Base-by-base conservation (phyloP, 805 yeast species). In the Metschnikowia lachancei region DNA sequence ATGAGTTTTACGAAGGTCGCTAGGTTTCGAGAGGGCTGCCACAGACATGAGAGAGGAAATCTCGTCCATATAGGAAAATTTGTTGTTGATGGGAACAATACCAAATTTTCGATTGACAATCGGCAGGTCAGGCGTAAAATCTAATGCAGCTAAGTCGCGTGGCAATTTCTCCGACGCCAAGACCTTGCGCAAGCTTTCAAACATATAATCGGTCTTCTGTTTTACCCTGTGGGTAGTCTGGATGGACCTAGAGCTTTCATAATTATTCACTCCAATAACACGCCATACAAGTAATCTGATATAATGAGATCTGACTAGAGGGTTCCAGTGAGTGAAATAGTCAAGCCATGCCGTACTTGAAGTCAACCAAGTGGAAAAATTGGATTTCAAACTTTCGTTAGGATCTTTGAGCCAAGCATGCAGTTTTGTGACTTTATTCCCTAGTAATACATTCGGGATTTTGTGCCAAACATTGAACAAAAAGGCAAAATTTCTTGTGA, bases 241-340 rank as follows among this genome's bases (percentile, higher is more conserved):
- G 8, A 70, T 60, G 39, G 66, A 54, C 18, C 53, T 52, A 1
- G 73, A 64, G n/a, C 65, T 60, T 46, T 68, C 71, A 51, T 55
- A 63, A 53, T 69, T 70, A 52, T 70, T 69, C 36, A 68, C 45
- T 49, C 83, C 69, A 60, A 67, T 62, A 36, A 83, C 63, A 51
- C 87, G 76, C 85, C 92, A 88, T 39, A 87, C 73, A 14, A 88
- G 49, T 18, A 88, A 69, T 34, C 90, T 70, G 39, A 78, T 70
- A 61, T 82, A 88, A 57, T 82, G 85, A 3, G 85, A 76, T 31
- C 96, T 70, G 19, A 87, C 82, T 14, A 87, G 63, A 3, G 95
- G 90, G 57, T 82, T 78, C 88, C 95, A 89, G 63, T 89, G 95
- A 32, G 82, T 76, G 57, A 88, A 81, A 50, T 77, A 78, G 39